Evolutionary conservation across 1,284 basidiomycete genomes (phyloP).

Genomic region (Xerocomus amazonicus): DNA sequence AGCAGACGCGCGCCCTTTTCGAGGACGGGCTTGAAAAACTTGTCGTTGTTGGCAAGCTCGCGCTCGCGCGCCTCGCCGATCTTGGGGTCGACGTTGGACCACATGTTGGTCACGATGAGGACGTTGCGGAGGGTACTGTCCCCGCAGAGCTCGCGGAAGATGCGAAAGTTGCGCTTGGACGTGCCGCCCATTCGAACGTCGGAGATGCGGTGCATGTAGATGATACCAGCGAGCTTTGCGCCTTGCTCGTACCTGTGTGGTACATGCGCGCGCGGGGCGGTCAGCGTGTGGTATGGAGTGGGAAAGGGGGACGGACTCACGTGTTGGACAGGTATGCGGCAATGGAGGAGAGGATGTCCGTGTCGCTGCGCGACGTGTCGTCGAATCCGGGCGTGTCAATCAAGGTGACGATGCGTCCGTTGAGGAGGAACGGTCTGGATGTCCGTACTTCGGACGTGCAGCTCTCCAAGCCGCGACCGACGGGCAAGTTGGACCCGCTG

Average conservation of each 20-base stretch:
- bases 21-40: conserved; percentile 41
- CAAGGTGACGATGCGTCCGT: conserved; percentile 32
- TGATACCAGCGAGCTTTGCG: conserved; percentile 45
- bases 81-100: conserved; percentile 39
- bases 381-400: conserved; percentile 43
- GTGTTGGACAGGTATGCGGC: conserved; percentile 35
- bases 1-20: conserved; percentile 41
- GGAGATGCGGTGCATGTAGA: conserved; percentile 55
- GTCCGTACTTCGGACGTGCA: conserved; percentile 34
- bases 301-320: conserved; percentile 18
- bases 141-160: conserved; percentile 52
- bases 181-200: conserved; percentile 50
- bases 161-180: conserved; percentile 47
- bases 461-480: conserved; percentile 35
- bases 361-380: conserved; percentile 36
- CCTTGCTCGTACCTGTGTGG: conserved; percentile 36
- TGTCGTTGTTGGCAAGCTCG: conserved; percentile 36
- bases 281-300: too few relatives aligned
- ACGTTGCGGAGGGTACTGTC: conserved; percentile 46
- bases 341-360: conserved; percentile 39
- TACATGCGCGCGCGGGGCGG: too few relatives aligned
- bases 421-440: conserved; percentile 32
- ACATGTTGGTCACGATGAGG: conserved; percentile 50
- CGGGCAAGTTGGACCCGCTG: conserved; percentile 33
- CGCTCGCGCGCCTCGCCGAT: conserved; percentile 35